These are phyloP conservation scores for Papiliotrema fonsecae DNA, from an alignment of 1,284 basidiomycete genomes.

Conservation along the genomic window DNA sequence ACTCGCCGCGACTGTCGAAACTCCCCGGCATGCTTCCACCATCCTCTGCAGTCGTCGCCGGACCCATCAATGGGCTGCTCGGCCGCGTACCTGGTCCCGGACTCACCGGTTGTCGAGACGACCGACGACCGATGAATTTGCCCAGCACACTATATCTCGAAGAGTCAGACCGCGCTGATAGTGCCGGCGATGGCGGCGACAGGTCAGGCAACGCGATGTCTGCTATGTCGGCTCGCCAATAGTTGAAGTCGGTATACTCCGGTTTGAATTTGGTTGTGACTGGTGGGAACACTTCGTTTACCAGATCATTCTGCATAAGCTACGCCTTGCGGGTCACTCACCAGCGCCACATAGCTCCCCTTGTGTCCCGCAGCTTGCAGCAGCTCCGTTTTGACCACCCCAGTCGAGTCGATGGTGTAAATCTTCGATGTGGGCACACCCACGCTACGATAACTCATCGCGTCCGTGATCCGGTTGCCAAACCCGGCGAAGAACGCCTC, in stretches of 20 bases:
- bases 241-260: conserved; percentile 96
- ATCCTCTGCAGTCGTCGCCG: conserved; percentile 31
- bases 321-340: conserved; percentile 12
- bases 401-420: conserved; percentile 94
- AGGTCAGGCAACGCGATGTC: conserved; percentile 82
- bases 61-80: conserved; percentile 44
- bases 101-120: conserved; percentile 31
- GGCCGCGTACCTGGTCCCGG: conserved; percentile 50
- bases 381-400: conserved; percentile 96
- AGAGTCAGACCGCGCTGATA: conserved; percentile 86
- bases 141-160: conserved; percentile 70
- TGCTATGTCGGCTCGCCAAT: conserved; percentile 77
- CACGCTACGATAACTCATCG: conserved; percentile 91
- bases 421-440: conserved; percentile 91
- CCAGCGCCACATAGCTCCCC: conserved; percentile 53
- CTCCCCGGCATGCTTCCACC: conserved; percentile 69
- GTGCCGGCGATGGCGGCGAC: conserved; percentile 82
- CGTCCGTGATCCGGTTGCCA: conserved; percentile 97
- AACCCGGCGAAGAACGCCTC: conserved; percentile 92
- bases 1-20: conserved; percentile 48
- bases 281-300: conserved; percentile 99
- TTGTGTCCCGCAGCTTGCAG: conserved; percentile 94
- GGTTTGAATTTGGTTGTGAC: conserved; percentile 80
- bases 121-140: conserved; percentile 61
- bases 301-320: conserved; percentile 79